Conservation (phyloP, 2,329 filamentous ascomycete genomes). For the Bipolaris bicolor region DNA sequence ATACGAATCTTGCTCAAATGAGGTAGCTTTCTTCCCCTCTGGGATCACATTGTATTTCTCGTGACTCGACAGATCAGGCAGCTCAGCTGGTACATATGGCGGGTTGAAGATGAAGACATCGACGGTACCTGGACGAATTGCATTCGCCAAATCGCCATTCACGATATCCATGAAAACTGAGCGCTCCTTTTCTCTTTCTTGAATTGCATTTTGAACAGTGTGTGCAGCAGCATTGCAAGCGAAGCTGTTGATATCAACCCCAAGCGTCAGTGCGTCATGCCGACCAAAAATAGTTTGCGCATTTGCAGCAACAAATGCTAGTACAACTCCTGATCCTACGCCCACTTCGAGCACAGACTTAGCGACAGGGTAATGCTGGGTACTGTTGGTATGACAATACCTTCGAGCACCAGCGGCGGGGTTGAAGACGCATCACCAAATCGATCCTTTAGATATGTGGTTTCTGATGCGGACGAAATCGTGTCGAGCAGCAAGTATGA, state of each 20-base stretch:
- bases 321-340: constrained; percentile 90
- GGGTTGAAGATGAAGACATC: constrained; percentile 96
- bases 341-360: constrained; percentile 76
- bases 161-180: constrained; percentile 67
- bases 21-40: constrained; percentile 31
- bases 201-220: constrained; percentile 66
- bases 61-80: constrained; percentile 64
- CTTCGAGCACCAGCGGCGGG: constrained; percentile 65
- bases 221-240: constrained; percentile 77
- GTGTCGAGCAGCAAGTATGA: constrained; percentile 94
- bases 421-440: constrained; percentile 56
- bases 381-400: not conserved
- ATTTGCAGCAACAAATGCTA: constrained; percentile 84
- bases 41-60: constrained; percentile 37
- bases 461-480: constrained; percentile 74
- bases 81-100: constrained; percentile 88
- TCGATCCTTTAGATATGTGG: constrained; percentile 67
- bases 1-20: constrained; percentile 81
- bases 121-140: constrained; percentile 65
- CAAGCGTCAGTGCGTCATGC: constrained; percentile 71
- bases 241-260: constrained; percentile 83
- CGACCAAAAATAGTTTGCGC: constrained; percentile 74
- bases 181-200: constrained; percentile 31
- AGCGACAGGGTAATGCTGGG: not conserved
- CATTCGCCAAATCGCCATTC: constrained; percentile 71